These are phyloP conservation scores for Leccinum variicolor DNA, from an alignment of 768 basidiomycete genomes.

Conservation along the genomic window DNA sequence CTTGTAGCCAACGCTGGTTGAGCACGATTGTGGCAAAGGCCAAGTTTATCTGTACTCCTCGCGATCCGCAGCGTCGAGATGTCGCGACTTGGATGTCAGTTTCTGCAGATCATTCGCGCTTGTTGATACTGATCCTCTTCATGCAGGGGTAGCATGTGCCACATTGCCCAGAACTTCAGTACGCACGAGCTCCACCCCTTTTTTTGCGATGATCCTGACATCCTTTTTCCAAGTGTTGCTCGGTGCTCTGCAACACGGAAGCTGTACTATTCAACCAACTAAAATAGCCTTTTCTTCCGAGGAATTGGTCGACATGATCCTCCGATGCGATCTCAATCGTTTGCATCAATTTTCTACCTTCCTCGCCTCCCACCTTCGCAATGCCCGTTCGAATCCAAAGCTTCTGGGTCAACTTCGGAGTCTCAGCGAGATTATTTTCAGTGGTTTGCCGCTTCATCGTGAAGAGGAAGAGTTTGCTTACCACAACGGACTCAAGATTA, in stretches of 20 bases:
- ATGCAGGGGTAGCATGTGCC: conserved; percentile 78
- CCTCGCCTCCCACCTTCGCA: conserved; percentile 60
- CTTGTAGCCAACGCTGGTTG: conserved; percentile 67
- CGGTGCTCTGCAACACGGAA: conserved; percentile 67
- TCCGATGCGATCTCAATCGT: conserved; percentile 63
- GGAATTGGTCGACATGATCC: conserved; percentile 72
- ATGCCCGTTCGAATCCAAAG: conserved; percentile 56
- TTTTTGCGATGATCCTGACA: conserved; percentile 19
- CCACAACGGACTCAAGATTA: conserved; percentile 58
- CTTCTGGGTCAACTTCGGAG: conserved; percentile 52
- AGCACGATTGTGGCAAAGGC: conserved; percentile 61
- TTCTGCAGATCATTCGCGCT: conserved; percentile 11
- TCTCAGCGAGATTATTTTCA: conserved; percentile 64
- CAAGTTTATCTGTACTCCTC: conserved; percentile 46
- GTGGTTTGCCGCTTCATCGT: conserved; percentile 57
- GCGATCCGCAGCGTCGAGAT: conserved; percentile 52
- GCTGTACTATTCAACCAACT: conserved; percentile 71
- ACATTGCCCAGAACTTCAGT: conserved; percentile 77
- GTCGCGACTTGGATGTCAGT: conserved; percentile 73
- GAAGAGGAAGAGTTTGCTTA: conserved; percentile 76
- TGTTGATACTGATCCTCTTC: conserved; percentile 33
- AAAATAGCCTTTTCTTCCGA: conserved; percentile 59
- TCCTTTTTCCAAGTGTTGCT: conserved; percentile 48
- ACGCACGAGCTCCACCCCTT: conserved; percentile 32
- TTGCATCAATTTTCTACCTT: conserved; percentile 73